Conservation (phyloP, 2,329 filamentous ascomycete species). For the Colletotrichum salicis region DNA sequence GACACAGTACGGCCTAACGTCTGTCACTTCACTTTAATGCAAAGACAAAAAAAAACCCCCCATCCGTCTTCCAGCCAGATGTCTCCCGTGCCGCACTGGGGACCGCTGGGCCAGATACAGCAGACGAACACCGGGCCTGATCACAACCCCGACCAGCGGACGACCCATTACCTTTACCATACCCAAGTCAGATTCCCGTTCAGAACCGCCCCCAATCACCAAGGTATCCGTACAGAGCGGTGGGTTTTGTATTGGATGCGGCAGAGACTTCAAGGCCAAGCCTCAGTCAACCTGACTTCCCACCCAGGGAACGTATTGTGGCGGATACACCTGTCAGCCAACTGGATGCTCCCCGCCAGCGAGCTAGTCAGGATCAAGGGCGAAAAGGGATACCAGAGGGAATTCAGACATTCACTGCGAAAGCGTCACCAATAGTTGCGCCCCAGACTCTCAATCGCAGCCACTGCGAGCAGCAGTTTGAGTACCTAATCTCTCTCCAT, state of each 20-base stretch:
- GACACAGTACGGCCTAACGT: background rate
- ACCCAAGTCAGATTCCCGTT: background rate
- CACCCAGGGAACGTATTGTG: background rate
- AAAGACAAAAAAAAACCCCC: constrained; percentile 5
- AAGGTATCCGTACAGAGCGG: background rate
- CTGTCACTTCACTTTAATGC: constrained; percentile 11
- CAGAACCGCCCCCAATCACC: background rate
- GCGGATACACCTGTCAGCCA: constrained; percentile 17
- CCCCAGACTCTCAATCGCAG: constrained; percentile 1
- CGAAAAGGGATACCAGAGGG: background rate
- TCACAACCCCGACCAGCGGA: constrained; percentile 15
- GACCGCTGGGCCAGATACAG: constrained; percentile 2
- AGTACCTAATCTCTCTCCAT: background rate
- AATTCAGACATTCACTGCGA: background rate
- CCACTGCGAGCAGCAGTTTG: background rate
- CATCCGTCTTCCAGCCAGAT: background rate
- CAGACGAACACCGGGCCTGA: constrained; percentile 33
- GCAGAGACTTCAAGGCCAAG: background rate
- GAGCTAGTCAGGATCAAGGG: constrained; percentile 29
- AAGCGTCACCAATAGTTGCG: constrained; percentile 4
- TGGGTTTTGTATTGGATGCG: background rate
- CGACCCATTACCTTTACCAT: background rate
- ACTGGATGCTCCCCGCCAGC: constrained; percentile 19
- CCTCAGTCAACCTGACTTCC: background rate
- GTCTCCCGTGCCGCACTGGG: background rate